Base-by-base conservation (phyloP, 1,284 basidiomycete species). In the Heterobasidion irregulare region DNA sequence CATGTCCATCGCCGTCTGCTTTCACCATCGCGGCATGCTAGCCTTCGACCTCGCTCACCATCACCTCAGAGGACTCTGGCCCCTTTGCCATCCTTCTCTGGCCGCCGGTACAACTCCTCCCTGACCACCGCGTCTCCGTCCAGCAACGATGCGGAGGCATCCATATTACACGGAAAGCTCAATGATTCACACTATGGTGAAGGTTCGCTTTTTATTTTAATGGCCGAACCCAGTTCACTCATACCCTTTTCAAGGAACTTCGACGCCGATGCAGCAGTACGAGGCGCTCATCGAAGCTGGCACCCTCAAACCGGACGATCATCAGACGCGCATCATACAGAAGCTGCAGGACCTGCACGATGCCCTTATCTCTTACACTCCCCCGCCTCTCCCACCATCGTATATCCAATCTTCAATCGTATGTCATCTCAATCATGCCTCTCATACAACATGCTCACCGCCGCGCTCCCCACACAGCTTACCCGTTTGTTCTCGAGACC, bases 261-360 rank as follows among this genome's bases (percentile, higher is more conserved):
- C 10, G 33, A 32, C 52, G 47, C 92, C 91, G 7, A 70, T 84
- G 50, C 69, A 76, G 43, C 83, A 85, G 53, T 98, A 98, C 72
- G 76, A 86, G 60, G 75, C 79, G 60, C 80, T 96, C 48, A 82
- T 98, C 49, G 71, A 79, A 6, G 70, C 75, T n/a, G 90, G 91
- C 13, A 69, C 80, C 1, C 73, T 99, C 49, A 78, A 82, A 18
- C 77, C 85, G 52, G 96, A 99, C 66, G 77, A 80, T 8, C 85
- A 94, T 71, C 96, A 99, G 70, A 83, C 84, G 36, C 77, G 77
- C 36, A 96, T 98, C 63, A 85, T 98, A 57, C 73, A 83, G 65
- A 82, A 86, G 61, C 77, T 99, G 12, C 89, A 98, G 69, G 72
- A 78, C 50, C 72, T 98, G 58, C 87, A 97, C 70, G 78, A 91